Percentiles rank a stretch among this genome's conserved stretches.
These are phyloP conservation scores for Climacium dendroides DNA, from an alignment of 225 moss, liverwort and hornwort genomes.

Conservation along the genomic window DNA sequence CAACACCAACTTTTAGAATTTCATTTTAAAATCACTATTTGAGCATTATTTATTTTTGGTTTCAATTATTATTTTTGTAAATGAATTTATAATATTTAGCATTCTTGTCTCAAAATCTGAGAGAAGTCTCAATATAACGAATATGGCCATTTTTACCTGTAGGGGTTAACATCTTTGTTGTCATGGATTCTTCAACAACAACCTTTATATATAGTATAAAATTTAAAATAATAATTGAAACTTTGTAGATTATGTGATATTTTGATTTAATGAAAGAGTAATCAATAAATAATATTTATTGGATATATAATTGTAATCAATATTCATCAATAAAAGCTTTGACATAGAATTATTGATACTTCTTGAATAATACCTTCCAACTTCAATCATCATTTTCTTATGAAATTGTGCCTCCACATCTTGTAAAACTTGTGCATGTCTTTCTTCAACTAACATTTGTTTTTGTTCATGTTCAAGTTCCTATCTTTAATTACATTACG, in stretches of 20 bases:
- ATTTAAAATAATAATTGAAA: neutral
- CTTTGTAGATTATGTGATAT: neutral
- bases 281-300: neutral
- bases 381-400: constrained; percentile 76
- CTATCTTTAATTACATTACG: constrained; percentile 26
- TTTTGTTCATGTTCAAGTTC: constrained; percentile 82
- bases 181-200: no score
- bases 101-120: no score
- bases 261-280: neutral
- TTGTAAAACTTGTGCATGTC: constrained; percentile 41
- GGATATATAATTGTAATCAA: neutral
- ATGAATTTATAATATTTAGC: no score
- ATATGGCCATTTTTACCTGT: no score
- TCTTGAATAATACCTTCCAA: constrained; percentile 43
- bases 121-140: no score
- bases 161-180: no score
- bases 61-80: no score
- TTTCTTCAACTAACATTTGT: constrained; percentile 54
- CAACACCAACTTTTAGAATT: no score
- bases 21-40: no score
- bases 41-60: no score
- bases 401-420: constrained; percentile 71
- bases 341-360: neutral
- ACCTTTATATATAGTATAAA: no score
- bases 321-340: neutral